Evolutionary conservation across 2,329 filamentous ascomycete genomes (phyloP), one percentile per base, ranked within the genome.

Genomic region (Botrytis byssoidea): DNA sequence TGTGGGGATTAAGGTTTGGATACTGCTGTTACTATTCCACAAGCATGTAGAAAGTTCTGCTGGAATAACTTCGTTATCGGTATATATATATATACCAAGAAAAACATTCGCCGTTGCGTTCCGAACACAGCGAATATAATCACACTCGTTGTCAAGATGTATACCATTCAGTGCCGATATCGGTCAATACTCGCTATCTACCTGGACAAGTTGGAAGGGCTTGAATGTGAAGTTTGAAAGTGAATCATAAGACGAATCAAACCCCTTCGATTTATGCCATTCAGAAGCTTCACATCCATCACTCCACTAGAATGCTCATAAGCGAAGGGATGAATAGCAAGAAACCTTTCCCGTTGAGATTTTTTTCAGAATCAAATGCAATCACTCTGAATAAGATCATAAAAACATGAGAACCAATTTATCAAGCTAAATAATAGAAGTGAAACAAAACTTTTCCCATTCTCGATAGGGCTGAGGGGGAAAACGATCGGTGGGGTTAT

Each of bases 11-110:
- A 8, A 16, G 1, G 10, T n/a, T 4, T 14, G 5, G n/a, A 57
- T n/a, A 29, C 16, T 57, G 14, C n/a, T 42, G 42, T 42, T 42
- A 42, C 42, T 42, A 42, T 42, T 42, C 16, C 42, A 42, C 42
- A 42, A 42, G 42, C 42, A 14, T 51, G 10, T n/a, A 51, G n/a
- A 29, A n/a, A 57, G n/a, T 18, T 29, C 0, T n/a, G n/a, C 14
- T 57, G 2, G 0, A 29, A 57, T n/a, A 8, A 18, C 2, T 7
- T 14, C 6, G n/a, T 29, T 9, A 4, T 14, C 6, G 3, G 14
- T 29, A 57, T 57, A 29, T 14, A 57, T 57, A 29, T 14, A 55
- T n/a, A 29, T 16, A 20, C 42, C 3, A 29, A 3, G 51, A 18
- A 57, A 8, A 4, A 3, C 37, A 7, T 57, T 57, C 7, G 14